A percentile compares a stretch with the other conserved stretches of the same genome.
phyloP scores from a whole-genome alignment of 352 stramenopile genomes.

The Globisporangium okanoganense region DNA sequence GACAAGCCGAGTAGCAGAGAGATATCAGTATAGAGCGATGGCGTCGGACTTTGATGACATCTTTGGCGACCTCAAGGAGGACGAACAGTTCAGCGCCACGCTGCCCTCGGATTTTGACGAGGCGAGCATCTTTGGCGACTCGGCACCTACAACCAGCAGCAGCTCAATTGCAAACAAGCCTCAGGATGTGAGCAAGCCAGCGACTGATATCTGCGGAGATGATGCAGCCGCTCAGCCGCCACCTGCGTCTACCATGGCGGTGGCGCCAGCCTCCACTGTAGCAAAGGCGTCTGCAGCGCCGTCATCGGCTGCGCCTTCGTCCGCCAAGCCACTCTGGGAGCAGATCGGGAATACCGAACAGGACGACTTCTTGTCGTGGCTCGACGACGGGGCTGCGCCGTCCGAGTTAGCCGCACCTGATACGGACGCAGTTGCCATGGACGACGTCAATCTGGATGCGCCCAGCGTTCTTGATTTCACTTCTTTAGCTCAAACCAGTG shows the following conservation, averaged over 20 bases:
- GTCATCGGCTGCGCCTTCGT: neutral
- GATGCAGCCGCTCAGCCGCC: slow-evolving; percentile 4
- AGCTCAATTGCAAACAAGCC: neutral
- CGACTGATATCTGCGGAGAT: neutral
- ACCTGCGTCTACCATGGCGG: slow-evolving; percentile 1
- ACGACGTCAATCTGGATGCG: slow-evolving; percentile 16
- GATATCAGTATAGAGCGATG: slow-evolving; percentile 5
- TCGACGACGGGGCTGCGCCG: slow-evolving; percentile 42
- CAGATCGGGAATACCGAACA: slow-evolving; percentile 29
- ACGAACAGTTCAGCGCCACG: slow-evolving; percentile 40
- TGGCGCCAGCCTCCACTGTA: neutral
- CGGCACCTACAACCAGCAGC: neutral
- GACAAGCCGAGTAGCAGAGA: neutral
- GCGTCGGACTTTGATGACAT: slow-evolving; percentile 77
- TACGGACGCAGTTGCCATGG: slow-evolving; percentile 1
- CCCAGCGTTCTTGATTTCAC: neutral
- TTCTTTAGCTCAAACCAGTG: neutral
- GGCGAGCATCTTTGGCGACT: slow-evolving; percentile 46
- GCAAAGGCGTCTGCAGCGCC: neutral
- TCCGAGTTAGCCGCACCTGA: neutral
- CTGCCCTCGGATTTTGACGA: slow-evolving; percentile 47
- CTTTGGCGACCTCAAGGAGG: slow-evolving; percentile 71
- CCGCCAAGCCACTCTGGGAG: slow-evolving; percentile 19
- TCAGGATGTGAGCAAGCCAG: neutral
- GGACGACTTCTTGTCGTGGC: slow-evolving; percentile 80